Evolutionary conservation across 2,329 filamentous ascomycete genomes (phyloP).

Genomic region (Xylariomycetidae sp.): DNA sequence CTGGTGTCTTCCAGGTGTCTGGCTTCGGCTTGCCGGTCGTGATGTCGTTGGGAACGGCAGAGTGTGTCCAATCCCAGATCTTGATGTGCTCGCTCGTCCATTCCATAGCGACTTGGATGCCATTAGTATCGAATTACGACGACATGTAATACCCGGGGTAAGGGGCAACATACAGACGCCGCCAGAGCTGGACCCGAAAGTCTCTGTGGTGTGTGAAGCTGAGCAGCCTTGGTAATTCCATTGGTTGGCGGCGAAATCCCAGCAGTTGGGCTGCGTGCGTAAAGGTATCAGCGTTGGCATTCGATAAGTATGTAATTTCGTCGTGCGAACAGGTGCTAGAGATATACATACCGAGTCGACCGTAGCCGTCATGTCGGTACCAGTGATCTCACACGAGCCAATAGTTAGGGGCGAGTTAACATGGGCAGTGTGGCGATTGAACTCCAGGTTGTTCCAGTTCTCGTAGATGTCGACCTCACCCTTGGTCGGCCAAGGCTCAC

Average conservation of each 20-base stretch:
- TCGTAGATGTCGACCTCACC: constrained; percentile 69
- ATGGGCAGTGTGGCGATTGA: constrained; percentile 57
- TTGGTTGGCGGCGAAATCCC: constrained; percentile 32
- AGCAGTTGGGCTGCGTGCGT: too few relatives aligned
- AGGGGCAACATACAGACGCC: constrained; percentile 33
- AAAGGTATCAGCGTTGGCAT: too few relatives aligned
- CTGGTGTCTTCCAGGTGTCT: constrained; percentile 21
- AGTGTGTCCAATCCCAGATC: constrained; percentile 61
- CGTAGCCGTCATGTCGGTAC: constrained; percentile 24
- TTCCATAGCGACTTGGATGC: constrained; percentile 43
- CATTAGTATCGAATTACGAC: constrained; percentile 41
- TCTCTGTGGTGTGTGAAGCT: constrained; percentile 32
- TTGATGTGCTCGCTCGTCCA: constrained; percentile 59
- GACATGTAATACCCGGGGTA: constrained; percentile 33
- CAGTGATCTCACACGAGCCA: constrained; percentile 31
- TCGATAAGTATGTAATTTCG: too few relatives aligned
- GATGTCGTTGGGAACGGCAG: constrained; percentile 54
- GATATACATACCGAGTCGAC: constrained; percentile 29
- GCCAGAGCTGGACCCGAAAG: constrained; percentile 33
- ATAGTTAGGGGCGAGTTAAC: constrained; percentile 32
- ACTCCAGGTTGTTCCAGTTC: constrained; percentile 52
- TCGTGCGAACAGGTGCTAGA: too few relatives aligned
- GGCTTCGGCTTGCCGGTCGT: constrained; percentile 22
- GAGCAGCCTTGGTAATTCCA: constrained; percentile 36
- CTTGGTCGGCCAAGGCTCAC: constrained; percentile 51